Conservation (phyloP, 1,139 yeast genomes). For the Wickerhamomyces sp. region DNA sequence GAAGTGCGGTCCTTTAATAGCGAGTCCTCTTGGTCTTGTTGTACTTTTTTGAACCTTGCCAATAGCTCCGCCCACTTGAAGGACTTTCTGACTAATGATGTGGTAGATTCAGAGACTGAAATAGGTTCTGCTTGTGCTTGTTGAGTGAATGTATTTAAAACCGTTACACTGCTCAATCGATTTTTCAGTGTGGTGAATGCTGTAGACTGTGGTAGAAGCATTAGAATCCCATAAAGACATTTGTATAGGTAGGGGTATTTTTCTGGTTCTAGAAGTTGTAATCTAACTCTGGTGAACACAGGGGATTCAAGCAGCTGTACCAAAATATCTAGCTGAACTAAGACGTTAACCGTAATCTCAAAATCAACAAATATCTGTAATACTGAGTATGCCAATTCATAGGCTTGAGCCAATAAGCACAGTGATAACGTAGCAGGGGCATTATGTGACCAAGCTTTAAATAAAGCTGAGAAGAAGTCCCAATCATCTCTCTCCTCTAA, state of each 20-base stretch:
- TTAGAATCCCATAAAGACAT: slow-evolving; percentile 84
- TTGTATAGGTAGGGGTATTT: slow-evolving; percentile 79
- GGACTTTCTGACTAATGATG: slow-evolving; percentile 10
- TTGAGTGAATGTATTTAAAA: slow-evolving; percentile 15
- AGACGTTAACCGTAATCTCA: slow-evolving; percentile 66
- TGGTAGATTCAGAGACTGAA: slow-evolving; percentile 10
- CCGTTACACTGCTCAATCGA: slow-evolving; percentile 47
- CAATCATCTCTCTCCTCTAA: slow-evolving; percentile 53
- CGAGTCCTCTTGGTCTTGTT: slow-evolving; percentile 46
- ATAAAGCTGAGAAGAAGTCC: slow-evolving; percentile 68
- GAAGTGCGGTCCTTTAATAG: slow-evolving; percentile 11
- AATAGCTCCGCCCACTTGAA: slow-evolving; percentile 50
- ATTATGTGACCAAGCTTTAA: slow-evolving; percentile 90
- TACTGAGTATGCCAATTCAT: slow-evolving; percentile 80
- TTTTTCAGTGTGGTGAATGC: slow-evolving; percentile 81
- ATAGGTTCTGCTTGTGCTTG: slow-evolving; percentile 2
- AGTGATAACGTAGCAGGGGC: slow-evolving; percentile 85
- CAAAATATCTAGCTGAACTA: slow-evolving; percentile 74
- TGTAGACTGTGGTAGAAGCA: slow-evolving; percentile 94
- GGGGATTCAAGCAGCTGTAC: slow-evolving; percentile 86
- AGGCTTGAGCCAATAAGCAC: slow-evolving; percentile 83
- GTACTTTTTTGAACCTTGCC: slow-evolving; percentile 57
- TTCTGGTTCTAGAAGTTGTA: slow-evolving; percentile 85
- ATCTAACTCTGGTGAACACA: slow-evolving; percentile 79
- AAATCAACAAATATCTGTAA: slow-evolving; percentile 71